Evolutionary conservation across 2,329 filamentous ascomycete genomes (phyloP), one percentile per base, ranked within the genome.

Genomic region (Samsoniella hepiali): DNA sequence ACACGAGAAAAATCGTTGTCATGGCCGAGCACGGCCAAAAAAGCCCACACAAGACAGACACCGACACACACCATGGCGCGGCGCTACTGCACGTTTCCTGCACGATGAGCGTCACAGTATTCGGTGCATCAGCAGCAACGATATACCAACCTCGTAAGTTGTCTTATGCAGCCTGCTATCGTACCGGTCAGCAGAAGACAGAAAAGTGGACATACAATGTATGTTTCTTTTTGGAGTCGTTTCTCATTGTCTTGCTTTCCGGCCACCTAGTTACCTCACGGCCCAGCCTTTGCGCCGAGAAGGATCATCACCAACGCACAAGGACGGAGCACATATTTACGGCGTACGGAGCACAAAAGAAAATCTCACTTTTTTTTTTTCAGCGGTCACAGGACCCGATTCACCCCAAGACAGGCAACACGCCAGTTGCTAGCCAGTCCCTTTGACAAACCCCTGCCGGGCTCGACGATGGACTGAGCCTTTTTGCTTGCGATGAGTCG

Each of bases 231-330:
- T 47, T 53, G 22, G 29, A 55, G 31, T 22, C 10, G 50, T 42
- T 22, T 51, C 31, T 6, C 34, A n/a, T 47, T 51, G 58, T 49
- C 50, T 54, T 62, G 31, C 22, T 49, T 40, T 34, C 59, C 50
- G 50, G 42, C 50, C 59, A 60, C 47, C 44, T 38, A n/a, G n/a
- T n/a, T n/a, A 22, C 10, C 7, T 8, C 53, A 38, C 47, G 29
- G 40, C 55, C n/a, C 42, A 10, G 17, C 32, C 56, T n/a, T 44
- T 27, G 22, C 32, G 32, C 22, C 34, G n/a, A 34, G 40, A 51
- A 54, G 40, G 50, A 55, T 62, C 59, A 62, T 56, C 59, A 22
- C 59, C 51, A 61, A 47, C 49, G 58, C 49, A 62, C 50, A 32
- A 56, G 49, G 47, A 38, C 36, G 58, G 58, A 60, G 58, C 29